phyloP scores from a whole-genome alignment of 2,329 filamentous ascomycete species.

The Penicillium sp. region DNA sequence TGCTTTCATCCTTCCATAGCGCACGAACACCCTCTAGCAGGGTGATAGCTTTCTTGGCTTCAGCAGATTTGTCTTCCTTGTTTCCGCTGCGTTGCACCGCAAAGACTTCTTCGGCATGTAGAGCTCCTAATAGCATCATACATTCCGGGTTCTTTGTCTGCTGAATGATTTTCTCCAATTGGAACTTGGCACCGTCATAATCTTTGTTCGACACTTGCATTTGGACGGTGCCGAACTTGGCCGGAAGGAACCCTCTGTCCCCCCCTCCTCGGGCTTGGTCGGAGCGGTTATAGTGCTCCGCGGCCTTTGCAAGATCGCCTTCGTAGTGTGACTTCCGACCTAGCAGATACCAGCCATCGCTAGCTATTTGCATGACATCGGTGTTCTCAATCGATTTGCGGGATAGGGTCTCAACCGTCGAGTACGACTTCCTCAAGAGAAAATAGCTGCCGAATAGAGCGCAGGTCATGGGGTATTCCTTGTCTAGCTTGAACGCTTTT shows the following conservation, averaged over 20 bases:
- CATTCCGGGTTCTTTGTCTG: conserved; percentile 82
- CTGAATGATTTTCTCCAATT: conserved; percentile 91
- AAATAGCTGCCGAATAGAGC: conserved; percentile 92
- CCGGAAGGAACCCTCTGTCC: conserved; percentile 89
- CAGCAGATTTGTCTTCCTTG: conserved; percentile 87
- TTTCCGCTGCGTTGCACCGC: conserved; percentile 73
- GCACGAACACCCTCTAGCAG: conserved; percentile 83
- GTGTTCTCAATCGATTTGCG: conserved; percentile 94
- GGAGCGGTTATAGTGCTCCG: conserved; percentile 85
- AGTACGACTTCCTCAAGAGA: conserved; percentile 77
- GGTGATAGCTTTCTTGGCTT: conserved; percentile 83
- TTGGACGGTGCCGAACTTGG: conserved; percentile 93
- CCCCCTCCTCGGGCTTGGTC: conserved; percentile 89
- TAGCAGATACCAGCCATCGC: conserved; percentile 95
- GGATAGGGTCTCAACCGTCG: conserved; percentile 82
- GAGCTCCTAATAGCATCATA: conserved; percentile 86
- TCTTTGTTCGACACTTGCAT: conserved; percentile 84
- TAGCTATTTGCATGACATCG: conserved; percentile 94
- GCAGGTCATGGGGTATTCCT: conserved; percentile 86
- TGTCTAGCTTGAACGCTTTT: conserved; percentile 91
- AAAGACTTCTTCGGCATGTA: conserved; percentile 96
- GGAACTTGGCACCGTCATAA: conserved; percentile 87
- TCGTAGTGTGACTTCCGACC: conserved; percentile 89
- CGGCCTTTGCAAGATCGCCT: conserved; percentile 74
- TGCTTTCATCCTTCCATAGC: conserved; percentile 93